Percentiles rank a stretch among this genome's conserved stretches.
Evolutionary conservation across 139 green algal species (phyloP).

Genomic region (Chlorella ohadii): DNA sequence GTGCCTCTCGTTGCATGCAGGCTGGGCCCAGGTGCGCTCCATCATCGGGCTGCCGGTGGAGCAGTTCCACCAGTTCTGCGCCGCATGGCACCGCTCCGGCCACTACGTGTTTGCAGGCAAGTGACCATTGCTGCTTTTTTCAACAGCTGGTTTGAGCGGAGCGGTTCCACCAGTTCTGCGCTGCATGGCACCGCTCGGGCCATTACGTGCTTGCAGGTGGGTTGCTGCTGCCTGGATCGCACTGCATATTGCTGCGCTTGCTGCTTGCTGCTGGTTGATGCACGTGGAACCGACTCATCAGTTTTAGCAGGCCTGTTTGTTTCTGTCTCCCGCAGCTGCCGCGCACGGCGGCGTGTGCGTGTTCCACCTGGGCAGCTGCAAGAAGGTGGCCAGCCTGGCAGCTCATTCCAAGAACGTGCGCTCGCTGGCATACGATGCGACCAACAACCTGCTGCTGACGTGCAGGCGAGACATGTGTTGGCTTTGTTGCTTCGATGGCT

Average conservation of each 20-base stretch:
- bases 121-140: too few relatives aligned
- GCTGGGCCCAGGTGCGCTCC: constrained; percentile 42
- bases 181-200: constrained; percentile 34
- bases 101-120: constrained; percentile 48
- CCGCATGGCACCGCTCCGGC: constrained; percentile 34
- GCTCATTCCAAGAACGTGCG: constrained; percentile 65
- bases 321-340: constrained; percentile 1
- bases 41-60: constrained; percentile 50
- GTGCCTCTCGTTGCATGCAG: constrained; percentile 10
- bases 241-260: not conserved
- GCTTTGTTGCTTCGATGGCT: too few relatives aligned
- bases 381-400: constrained; percentile 50
- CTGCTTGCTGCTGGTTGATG: too few relatives aligned
- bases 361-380: constrained; percentile 61
- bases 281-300: too few relatives aligned
- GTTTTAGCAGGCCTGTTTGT: too few relatives aligned
- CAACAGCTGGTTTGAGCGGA: too few relatives aligned
- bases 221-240: too few relatives aligned
- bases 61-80: constrained; percentile 48
- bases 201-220: constrained; percentile 50
- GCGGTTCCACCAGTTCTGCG: constrained; percentile 48
- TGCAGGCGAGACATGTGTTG: too few relatives aligned
- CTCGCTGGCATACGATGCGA: constrained; percentile 51
- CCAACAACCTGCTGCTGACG: constrained; percentile 60
- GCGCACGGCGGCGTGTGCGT: constrained; percentile 53